Conservation (phyloP, 1,139 yeast genomes). For the Diutina ranongensis region DNA sequence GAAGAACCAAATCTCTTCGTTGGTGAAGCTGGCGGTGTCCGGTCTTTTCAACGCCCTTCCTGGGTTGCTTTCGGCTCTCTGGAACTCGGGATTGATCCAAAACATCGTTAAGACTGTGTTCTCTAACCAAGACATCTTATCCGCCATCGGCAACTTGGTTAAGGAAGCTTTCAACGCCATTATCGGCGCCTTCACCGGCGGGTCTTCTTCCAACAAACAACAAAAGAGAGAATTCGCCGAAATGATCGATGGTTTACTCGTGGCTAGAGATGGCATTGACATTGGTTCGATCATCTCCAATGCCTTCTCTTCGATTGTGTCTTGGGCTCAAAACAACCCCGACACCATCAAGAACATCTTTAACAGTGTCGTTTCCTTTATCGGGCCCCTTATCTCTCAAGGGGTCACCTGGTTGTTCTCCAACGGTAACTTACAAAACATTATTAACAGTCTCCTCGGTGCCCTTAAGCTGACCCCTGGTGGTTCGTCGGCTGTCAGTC, state of each 20-base stretch:
- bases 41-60: conserved; percentile 32
- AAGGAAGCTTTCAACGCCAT: conserved; percentile 19
- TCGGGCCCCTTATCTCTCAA: background rate
- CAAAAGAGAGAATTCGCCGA: background rate
- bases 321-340: background rate
- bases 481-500: background rate
- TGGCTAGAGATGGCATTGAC: background rate
- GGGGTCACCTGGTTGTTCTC: background rate
- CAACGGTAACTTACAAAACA: background rate
- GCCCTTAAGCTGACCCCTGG: background rate
- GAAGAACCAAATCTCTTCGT: conserved; percentile 16
- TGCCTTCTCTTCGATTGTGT: background rate
- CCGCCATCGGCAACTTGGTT: conserved; percentile 14
- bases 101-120: conserved; percentile 22
- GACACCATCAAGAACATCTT: background rate
- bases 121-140: conserved; percentile 10
- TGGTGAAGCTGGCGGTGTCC: conserved; percentile 23
- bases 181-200: conserved; percentile 7
- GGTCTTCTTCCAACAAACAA: background rate
- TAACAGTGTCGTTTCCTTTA: background rate
- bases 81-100: conserved; percentile 32
- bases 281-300: background rate
- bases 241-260: background rate
- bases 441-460: background rate
- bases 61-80: conserved; percentile 30